Evolutionary conservation across 2,329 filamentous ascomycete genomes (phyloP), one percentile per base, ranked within the genome.

Genomic region (Dactylellina cionopaga): DNA sequence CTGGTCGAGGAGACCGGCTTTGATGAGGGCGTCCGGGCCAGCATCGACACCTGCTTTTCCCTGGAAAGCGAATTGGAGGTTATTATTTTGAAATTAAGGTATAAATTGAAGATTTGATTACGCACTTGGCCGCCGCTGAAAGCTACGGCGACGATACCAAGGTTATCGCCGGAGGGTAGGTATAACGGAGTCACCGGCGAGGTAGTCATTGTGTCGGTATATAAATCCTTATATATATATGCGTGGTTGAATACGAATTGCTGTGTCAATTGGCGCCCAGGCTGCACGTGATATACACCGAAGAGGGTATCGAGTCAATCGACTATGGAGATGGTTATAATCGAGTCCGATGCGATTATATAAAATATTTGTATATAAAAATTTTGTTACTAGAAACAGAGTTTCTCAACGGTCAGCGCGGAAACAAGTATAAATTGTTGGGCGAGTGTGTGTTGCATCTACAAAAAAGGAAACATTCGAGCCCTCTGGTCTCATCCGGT

Each of bases 51-150:
- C 95, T 39, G 89, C 85, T 83, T 98, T 97, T 83, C 89, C 89
- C 92, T 96, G 78, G 31, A 62, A 17, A 9, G 29, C 15, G 75
- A 24, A 31, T 43, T 56, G 39, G 64, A n/a, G 33, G 22, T 51
- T 19, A 69, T 41, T 17, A 60, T 44, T 11, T 15, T 19, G 13
- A 5, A 76, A 70, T 71, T 62, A 68, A 74, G 74, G 64, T 62
- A 49, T 33, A 43, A 68, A 64, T 46, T 54, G 31, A 19, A 11
- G 22, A 69, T n/a, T n/a, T n/a, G 25, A n/a, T 46, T 62, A 78
- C 84, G 77, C 88, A 95, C 92, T 88, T 97, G 95, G 65, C 95
- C 95, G 76, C 94, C 94, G 59, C 92, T 96, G 84, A 98, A 99
- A 74, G 94, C 94, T 35, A 98, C 95, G 52, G 94, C 92, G 35